phyloP scores from a whole-genome alignment of 805 yeast genomes.

The Cyberlindnera galapagoensis region DNA sequence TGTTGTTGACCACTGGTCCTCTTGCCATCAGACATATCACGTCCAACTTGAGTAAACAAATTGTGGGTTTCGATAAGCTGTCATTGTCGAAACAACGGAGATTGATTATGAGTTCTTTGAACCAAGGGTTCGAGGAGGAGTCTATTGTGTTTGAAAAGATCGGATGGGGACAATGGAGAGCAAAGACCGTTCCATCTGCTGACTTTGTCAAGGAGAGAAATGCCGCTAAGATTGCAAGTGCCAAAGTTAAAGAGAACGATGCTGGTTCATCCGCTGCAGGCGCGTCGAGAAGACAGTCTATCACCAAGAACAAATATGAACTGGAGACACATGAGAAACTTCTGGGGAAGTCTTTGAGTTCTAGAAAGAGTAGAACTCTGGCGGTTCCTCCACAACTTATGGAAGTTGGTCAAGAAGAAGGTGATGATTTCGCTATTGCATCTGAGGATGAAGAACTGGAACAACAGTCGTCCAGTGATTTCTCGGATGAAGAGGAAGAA shows the following conservation, averaged over 20 bases:
- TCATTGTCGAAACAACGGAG: conserved; percentile 86
- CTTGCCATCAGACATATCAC: conserved; percentile 88
- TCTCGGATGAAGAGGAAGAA: conserved; percentile 22
- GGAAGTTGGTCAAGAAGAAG: too few species aligned
- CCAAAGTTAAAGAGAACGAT: conserved; percentile 38
- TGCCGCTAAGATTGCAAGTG: conserved; percentile 31
- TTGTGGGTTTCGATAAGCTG: conserved; percentile 71
- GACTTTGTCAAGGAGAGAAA: conserved; percentile 34
- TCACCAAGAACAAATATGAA: conserved; percentile 23
- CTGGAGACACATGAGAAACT: conserved; percentile 21
- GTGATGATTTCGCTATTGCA: conserved; percentile 25
- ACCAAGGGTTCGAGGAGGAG: conserved; percentile 50
- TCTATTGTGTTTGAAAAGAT: conserved; percentile 78
- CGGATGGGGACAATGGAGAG: conserved; percentile 99
- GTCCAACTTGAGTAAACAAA: conserved; percentile 63
- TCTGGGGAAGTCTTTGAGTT: conserved; percentile 17
- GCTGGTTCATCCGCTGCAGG: conserved; percentile 6
- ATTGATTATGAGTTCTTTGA: conserved; percentile 83
- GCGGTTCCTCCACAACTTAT: conserved; percentile 24
- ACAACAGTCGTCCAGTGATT: conserved; percentile 21
- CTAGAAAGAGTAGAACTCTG: conserved; percentile 25
- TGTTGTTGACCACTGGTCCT: conserved; percentile 73
- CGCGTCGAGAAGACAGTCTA: conserved; percentile 25
- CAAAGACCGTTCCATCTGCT: conserved; percentile 40
- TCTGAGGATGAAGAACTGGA: conserved; percentile 30